Conservation (phyloP, 2,329 filamentous ascomycete genomes). For the Aspergillus neotritici region DNA sequence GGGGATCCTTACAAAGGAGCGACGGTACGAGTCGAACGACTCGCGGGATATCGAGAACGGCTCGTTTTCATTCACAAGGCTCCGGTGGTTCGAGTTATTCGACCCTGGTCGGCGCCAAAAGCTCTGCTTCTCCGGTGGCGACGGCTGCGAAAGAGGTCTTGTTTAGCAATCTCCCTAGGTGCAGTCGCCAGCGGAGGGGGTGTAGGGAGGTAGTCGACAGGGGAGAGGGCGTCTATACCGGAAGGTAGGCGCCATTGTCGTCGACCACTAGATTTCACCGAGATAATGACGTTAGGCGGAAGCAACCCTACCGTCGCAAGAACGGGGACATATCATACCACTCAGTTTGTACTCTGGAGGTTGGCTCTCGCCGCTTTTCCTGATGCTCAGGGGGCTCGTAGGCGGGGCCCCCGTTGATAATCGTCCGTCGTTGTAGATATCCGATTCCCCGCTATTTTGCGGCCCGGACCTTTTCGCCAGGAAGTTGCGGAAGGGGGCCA, state of each 20-base stretch:
- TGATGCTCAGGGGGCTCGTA: conserved; percentile 51
- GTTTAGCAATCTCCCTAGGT: conserved; percentile 3
- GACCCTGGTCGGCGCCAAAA: conserved; percentile 60
- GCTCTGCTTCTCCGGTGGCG: conserved; percentile 74
- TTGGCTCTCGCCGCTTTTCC: conserved; percentile 59
- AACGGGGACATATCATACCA: conserved; percentile 49
- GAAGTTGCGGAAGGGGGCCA: conserved; percentile 67
- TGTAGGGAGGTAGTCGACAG: background rate
- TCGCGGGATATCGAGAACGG: conserved; percentile 93
- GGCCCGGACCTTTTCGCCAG: conserved; percentile 57
- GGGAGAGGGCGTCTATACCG: conserved; percentile 50
- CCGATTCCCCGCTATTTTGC: conserved; percentile 31
- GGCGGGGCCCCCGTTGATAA: conserved; percentile 42
- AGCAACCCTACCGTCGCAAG: conserved; percentile 1
- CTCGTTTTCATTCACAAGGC: conserved; percentile 74
- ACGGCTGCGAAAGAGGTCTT: conserved; percentile 55
- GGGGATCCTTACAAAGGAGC: conserved; percentile 72
- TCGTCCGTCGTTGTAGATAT: conserved; percentile 48
- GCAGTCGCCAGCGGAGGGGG: conserved; percentile 1
- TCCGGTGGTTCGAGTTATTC: conserved; percentile 53
- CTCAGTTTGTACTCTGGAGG: conserved; percentile 74
- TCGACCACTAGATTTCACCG: conserved; percentile 67
- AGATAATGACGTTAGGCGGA: conserved; percentile 17
- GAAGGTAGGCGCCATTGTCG: conserved; percentile 89
- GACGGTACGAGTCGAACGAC: conserved; percentile 92